Percentiles rank a stretch among this genome's conserved stretches.
Conservation (phyloP, 139 green algal genomes). For the Chlorella sorokiniana region DNA sequence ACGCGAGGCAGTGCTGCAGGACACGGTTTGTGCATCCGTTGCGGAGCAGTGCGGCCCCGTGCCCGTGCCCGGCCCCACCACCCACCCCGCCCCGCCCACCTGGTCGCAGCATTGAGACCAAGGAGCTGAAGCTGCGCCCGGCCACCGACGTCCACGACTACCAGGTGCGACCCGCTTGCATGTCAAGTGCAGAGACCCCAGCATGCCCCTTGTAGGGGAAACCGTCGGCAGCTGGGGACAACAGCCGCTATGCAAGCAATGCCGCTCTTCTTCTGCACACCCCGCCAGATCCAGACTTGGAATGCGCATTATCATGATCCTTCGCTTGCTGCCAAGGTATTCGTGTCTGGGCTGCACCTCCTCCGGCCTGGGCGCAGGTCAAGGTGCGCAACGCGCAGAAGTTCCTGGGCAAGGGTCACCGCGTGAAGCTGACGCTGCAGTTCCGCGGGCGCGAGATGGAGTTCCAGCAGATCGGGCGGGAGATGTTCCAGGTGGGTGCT, state of each 20-base stretch:
- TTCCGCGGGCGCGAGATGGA: slow-evolving; percentile 82
- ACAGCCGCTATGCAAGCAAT: no score
- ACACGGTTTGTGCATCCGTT: no score
- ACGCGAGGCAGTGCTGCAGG: background rate
- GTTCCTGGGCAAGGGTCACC: slow-evolving; percentile 77
- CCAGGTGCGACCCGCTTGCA: slow-evolving; percentile 26
- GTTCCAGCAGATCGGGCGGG: slow-evolving; percentile 60
- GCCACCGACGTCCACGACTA: slow-evolving; percentile 84
- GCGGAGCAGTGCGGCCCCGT: no score
- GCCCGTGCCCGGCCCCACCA: background rate
- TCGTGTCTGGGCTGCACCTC: no score
- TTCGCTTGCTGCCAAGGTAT: no score
- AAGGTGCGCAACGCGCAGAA: slow-evolving; percentile 65
- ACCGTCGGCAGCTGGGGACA: no score
- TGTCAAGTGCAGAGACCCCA: background rate
- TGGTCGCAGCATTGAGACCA: slow-evolving; percentile 57
- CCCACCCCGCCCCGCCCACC: background rate
- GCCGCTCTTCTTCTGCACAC: no score
- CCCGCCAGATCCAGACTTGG: no score
- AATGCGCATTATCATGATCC: no score
- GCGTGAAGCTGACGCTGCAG: slow-evolving; percentile 76
- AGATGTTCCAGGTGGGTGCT: slow-evolving; percentile 62
- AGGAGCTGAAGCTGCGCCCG: slow-evolving; percentile 87
- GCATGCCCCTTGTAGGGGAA: no score
- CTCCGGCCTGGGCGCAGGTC: slow-evolving; percentile 45